A percentile compares a stretch with the other conserved stretches of the same genome.
phyloP scores from a whole-genome alignment of 345 rosid genomes.

The Leavenworthia alabamica region DNA sequence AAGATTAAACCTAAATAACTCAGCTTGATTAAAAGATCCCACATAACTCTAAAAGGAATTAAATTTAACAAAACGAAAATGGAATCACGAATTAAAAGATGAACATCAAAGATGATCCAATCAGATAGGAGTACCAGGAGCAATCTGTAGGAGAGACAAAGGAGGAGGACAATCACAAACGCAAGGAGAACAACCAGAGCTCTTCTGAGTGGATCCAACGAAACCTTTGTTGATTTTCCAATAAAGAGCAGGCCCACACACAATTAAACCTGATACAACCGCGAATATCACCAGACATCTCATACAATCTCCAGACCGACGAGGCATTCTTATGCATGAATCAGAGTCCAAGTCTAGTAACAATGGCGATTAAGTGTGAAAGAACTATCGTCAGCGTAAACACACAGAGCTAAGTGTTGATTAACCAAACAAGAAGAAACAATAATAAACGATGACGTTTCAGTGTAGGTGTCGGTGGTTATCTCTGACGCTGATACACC shows the following conservation, averaged over 20 bases:
- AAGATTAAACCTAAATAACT: background rate
- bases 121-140: constrained; percentile 59
- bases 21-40: constrained; percentile 10
- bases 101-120: background rate
- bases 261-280: constrained; percentile 72
- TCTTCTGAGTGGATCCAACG: constrained; percentile 40
- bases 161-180: constrained; percentile 92
- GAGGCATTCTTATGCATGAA: constrained; percentile 40
- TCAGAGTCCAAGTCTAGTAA: too few relatives aligned
- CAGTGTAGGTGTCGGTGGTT: too few relatives aligned
- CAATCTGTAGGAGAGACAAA: constrained; percentile 79
- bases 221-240: constrained; percentile 78
- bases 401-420: too few relatives aligned
- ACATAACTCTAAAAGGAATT: constrained; percentile 12
- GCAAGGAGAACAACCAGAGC: constrained; percentile 68
- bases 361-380: too few relatives aligned
- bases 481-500: too few relatives aligned
- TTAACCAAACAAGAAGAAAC: too few relatives aligned
- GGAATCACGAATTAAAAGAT: constrained; percentile 4
- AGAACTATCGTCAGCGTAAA: too few relatives aligned
- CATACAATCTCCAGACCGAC: constrained; percentile 73
- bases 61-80: constrained; percentile 7
- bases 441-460: too few relatives aligned
- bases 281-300: constrained; percentile 90
- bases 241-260: constrained; percentile 90